Conservation (phyloP, 805 yeast species). For the Dipodascopsis tothii region DNA sequence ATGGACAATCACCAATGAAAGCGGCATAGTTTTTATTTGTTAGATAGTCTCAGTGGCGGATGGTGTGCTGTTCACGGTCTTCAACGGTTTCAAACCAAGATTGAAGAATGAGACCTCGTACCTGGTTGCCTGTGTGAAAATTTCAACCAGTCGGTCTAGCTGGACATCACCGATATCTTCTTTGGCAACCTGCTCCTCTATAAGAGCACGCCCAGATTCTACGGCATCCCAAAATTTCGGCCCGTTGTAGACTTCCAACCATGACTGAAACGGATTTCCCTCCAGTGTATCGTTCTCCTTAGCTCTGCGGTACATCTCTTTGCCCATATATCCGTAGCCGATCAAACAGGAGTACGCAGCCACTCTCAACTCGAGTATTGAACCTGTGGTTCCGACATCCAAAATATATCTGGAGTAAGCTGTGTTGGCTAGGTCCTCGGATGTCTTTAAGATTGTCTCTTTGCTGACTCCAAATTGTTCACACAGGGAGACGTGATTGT, state of each 20-base stretch:
- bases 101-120: background rate
- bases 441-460: background rate
- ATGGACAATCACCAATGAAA: too few relatives aligned
- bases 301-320: background rate
- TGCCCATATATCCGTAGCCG: conserved; percentile 1
- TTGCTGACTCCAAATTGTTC: background rate
- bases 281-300: background rate
- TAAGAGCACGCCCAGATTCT: background rate
- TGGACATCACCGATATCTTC: conserved; percentile 1
- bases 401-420: conserved; percentile 1
- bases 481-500: background rate
- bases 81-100: background rate
- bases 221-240: background rate
- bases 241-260: background rate
- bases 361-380: background rate
- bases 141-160: background rate
- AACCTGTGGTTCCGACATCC: conserved; percentile 1
- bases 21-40: too few relatives aligned
- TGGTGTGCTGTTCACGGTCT: too few relatives aligned
- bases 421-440: background rate
- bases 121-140: background rate
- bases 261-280: background rate
- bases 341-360: conserved; percentile 1
- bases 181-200: background rate
- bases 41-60: too few relatives aligned